Percentiles rank a stretch among this genome's conserved stretches.
These are phyloP conservation scores for Puccinellia tenuiflora DNA, from an alignment of 176 grass and related monocot genomes.

Conservation along the genomic window DNA sequence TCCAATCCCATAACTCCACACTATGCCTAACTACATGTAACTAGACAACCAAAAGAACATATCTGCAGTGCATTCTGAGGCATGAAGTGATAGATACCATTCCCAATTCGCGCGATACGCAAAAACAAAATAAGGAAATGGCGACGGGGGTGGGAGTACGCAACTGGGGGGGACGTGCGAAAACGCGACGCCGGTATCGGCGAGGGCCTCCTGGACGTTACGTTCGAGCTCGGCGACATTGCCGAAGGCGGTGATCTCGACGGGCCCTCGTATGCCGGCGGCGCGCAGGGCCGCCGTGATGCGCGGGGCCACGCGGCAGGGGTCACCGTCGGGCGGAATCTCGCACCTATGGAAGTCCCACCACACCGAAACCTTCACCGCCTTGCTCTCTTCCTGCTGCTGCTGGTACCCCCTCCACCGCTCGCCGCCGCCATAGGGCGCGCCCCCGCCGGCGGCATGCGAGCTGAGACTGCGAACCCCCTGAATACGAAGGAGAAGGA, in stretches of 20 bases:
- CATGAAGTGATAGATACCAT: background rate
- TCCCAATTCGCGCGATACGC: background rate
- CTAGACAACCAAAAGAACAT: background rate
- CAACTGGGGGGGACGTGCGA: conserved; percentile 71
- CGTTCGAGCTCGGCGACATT: conserved; percentile 49
- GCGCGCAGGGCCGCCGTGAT: conserved; percentile 68
- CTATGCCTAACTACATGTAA: background rate
- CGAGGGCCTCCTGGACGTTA: conserved; percentile 53
- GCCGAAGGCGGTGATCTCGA: conserved; percentile 79
- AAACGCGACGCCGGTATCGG: conserved; percentile 66
- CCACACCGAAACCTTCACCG: conserved; percentile 73
- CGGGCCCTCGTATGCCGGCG: conserved; percentile 69
- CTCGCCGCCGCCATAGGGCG: background rate
- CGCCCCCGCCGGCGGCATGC: background rate
- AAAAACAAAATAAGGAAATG: background rate
- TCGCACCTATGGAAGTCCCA: conserved; percentile 93
- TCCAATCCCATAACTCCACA: background rate
- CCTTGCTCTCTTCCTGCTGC: conserved; percentile 40
- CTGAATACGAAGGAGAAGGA: background rate
- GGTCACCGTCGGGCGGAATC: conserved; percentile 53
- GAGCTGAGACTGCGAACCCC: conserved; percentile 13
- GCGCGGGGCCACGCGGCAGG: conserved; percentile 45
- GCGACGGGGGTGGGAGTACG: conserved; percentile 11
- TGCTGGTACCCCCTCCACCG: conserved; percentile 9
- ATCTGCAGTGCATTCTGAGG: background rate